Conservation (phyloP, 1,139 yeast genomes). For the Saccharomyces hybrid region DNA sequence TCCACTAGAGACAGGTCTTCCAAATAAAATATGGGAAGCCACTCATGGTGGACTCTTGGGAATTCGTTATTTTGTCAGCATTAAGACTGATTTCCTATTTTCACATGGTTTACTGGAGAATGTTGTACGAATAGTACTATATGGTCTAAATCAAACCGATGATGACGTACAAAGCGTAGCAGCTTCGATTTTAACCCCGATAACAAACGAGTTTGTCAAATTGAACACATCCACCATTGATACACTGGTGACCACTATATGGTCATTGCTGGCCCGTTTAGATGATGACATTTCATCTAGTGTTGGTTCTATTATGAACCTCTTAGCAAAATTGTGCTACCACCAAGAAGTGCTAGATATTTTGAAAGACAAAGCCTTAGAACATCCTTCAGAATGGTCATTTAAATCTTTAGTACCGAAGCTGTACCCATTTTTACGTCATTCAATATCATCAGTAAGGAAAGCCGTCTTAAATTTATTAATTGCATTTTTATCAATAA, state of each 20-base stretch:
- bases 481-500: constrained; percentile 63
- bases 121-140: constrained; percentile 77
- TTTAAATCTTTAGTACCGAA: constrained; percentile 81
- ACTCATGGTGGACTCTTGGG: constrained; percentile 98
- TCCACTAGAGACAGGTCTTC: constrained; percentile 32
- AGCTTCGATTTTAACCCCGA: constrained; percentile 87
- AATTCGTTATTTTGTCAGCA: constrained; percentile 82
- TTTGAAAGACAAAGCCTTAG: constrained; percentile 53
- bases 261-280: constrained; percentile 80
- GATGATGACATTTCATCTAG: constrained; percentile 91
- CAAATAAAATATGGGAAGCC: constrained; percentile 70
- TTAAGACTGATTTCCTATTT: constrained; percentile 69
- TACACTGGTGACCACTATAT: constrained; percentile 63
- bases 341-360: constrained; percentile 69
- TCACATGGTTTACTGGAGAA: constrained; percentile 54
- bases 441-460: constrained; percentile 86
- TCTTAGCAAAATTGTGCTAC: constrained; percentile 79
- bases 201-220: constrained; percentile 73
- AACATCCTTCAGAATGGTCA: constrained; percentile 40
- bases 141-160: constrained; percentile 75
- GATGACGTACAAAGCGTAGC: constrained; percentile 98
- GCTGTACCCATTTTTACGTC: constrained; percentile 85
- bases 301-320: constrained; percentile 93
- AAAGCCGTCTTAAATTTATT: constrained; percentile 80
- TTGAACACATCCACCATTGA: constrained; percentile 55